These are phyloP conservation scores for Pyrenophora tritici-repentis DNA, from an alignment of 2,329 filamentous ascomycete genomes.

Conservation along the genomic window DNA sequence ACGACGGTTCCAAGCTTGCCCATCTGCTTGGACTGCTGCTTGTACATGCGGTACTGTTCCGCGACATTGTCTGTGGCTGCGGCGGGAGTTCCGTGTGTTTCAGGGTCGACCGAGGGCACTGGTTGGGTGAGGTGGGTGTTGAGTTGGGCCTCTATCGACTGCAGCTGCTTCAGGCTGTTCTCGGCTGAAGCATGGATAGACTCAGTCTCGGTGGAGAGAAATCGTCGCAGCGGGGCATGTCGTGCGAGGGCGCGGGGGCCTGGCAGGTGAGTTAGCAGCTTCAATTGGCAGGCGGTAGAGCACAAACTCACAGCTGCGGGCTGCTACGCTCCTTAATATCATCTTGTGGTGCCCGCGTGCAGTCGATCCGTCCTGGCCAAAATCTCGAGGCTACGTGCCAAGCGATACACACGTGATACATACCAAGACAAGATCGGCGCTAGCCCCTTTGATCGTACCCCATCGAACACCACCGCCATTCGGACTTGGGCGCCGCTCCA, in stretches of 20 bases:
- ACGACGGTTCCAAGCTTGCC: slow-evolving; percentile 48
- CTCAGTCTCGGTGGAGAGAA: slow-evolving; percentile 42
- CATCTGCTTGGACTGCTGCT: slow-evolving; percentile 48
- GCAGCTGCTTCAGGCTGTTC: slow-evolving; percentile 36
- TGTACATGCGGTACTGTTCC: slow-evolving; percentile 50
- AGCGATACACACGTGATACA: not conserved
- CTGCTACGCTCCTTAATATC: slow-evolving; percentile 51
- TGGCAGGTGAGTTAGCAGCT: slow-evolving; percentile 18
- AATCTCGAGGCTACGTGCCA: slow-evolving; percentile 7
- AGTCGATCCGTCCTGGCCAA: slow-evolving; percentile 3
- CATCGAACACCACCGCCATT: too few species aligned
- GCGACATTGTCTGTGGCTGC: slow-evolving; percentile 34
- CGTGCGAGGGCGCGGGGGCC: slow-evolving; percentile 46
- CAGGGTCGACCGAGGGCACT: slow-evolving; percentile 28
- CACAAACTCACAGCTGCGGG: slow-evolving; percentile 45
- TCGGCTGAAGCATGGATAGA: slow-evolving; percentile 38
- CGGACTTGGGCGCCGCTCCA: not conserved
- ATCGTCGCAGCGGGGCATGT: slow-evolving; percentile 27
- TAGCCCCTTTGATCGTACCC: not conserved
- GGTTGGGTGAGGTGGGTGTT: slow-evolving; percentile 27
- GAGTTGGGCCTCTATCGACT: slow-evolving; percentile 44
- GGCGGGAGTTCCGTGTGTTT: slow-evolving; percentile 20
- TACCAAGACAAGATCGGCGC: slow-evolving; percentile 3
- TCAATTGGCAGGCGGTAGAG: not conserved
- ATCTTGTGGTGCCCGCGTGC: slow-evolving; percentile 32